Conservation (phyloP, 2,329 filamentous ascomycete genomes). For the Sclerotinia nivalis region DNA sequence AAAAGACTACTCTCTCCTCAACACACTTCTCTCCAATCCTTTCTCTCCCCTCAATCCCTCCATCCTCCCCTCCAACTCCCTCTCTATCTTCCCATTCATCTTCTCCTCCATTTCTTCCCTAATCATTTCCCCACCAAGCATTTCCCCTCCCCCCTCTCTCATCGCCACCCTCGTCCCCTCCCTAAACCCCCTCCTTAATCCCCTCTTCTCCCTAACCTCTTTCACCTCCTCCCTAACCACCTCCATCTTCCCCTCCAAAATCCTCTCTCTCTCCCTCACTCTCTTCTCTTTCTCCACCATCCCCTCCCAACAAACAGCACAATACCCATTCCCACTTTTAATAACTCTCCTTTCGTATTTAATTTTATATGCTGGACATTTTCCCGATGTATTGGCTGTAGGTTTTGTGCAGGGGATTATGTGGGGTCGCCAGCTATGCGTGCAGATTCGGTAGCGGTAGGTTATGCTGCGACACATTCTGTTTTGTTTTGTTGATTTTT, state of each 20-base stretch:
- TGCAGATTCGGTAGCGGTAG: background rate
- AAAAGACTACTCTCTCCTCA: too few relatives aligned
- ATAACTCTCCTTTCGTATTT: background rate
- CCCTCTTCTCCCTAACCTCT: background rate
- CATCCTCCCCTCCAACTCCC: background rate
- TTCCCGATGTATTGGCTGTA: background rate
- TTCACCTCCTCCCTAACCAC: background rate
- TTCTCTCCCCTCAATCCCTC: background rate
- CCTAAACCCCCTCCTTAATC: background rate
- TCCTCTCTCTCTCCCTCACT: too few relatives aligned
- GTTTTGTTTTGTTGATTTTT: too few relatives aligned
- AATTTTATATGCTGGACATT: background rate
- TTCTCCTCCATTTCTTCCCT: too few relatives aligned
- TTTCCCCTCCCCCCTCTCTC: background rate
- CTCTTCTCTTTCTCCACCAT: background rate
- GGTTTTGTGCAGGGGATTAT: background rate
- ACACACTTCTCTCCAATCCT: too few relatives aligned
- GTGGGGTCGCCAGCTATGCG: background rate
- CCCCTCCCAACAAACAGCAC: background rate
- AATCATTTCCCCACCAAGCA: too few relatives aligned
- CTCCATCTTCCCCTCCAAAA: background rate
- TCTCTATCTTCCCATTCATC: background rate
- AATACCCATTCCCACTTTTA: constrained; percentile 11
- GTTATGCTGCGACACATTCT: constrained; percentile 14
- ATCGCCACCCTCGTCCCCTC: background rate